Base-by-base conservation (phyloP, 2,329 filamentous ascomycete genomes). In the Aspergillus chevalieri region DNA sequence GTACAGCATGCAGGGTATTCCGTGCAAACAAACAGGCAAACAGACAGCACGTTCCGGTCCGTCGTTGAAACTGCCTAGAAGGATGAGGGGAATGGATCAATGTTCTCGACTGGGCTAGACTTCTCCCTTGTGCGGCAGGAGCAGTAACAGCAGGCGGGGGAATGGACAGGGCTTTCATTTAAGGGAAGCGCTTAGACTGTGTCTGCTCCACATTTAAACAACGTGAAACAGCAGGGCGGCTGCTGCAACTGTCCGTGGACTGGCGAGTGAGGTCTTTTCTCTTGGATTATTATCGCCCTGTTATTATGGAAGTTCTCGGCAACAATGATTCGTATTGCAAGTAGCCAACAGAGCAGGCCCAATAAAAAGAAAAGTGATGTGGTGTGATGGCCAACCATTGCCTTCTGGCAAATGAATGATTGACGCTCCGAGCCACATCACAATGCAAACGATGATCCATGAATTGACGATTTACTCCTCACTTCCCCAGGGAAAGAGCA, bases 221-320 rank as follows among this genome's bases (percentile, higher is more conserved):
- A 49, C 39, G 24, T 50, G 49, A 56, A 54, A 56, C 52, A 47
- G 12, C 26, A 30, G 10, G 26, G 26, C 26, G 26, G 26, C 10
- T 30, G 10, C n/a, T 38, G 53, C 47, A 43, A 39, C 39, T 43
- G 46, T 49, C 24, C 51, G 48, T 57, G 50, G 48, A 52, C 34
- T 38, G n/a, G 17, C 17, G 4, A 38, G 34, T 17, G 10, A 30
- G 26, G 26, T 30, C 26, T 30, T 30, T 12, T 30, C 26, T 30
- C 26, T 30, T 10, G 26, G 26, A 5, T 12, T 12, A 30, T 30
- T 30, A 30, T 30, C 26, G 9, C 26, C 9, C 10, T 30, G 26
- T 30, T 4, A 30, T 30, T 28, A 28, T 41, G 38, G 38, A 41
- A 41, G 38, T 41, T 41, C 19, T 19, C 17, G 6, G 38, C 19